Evolutionary conservation across 257 asterid species (phyloP).

Genomic region (Thymus quinquecostatus): DNA sequence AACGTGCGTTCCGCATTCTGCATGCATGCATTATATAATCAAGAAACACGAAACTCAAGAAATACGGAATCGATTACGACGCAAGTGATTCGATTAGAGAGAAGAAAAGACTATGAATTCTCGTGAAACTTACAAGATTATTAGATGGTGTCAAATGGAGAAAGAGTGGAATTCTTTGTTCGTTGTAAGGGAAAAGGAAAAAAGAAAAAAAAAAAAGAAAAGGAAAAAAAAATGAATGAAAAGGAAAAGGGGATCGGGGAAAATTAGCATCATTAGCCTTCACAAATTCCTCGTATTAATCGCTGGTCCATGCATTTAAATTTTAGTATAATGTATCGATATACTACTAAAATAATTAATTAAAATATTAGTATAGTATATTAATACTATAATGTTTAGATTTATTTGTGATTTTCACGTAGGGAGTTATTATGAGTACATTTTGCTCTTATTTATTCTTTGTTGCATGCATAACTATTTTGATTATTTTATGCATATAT

Average conservation of each 20-base stretch:
- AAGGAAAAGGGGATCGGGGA: slow-evolving; percentile 17
- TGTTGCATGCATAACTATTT: too few relatives aligned
- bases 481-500: too few relatives aligned
- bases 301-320: slow-evolving; percentile 38
- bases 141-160: slow-evolving; percentile 25
- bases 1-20: slow-evolving; percentile 10
- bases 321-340: slow-evolving; percentile 10
- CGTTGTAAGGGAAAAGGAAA: background rate
- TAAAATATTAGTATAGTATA: too few relatives aligned
- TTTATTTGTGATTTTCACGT: too few relatives aligned
- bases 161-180: slow-evolving; percentile 32
- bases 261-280: slow-evolving; percentile 33
- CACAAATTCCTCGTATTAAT: slow-evolving; percentile 50
- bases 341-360: too few relatives aligned
- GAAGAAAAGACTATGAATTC: background rate
- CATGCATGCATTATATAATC: slow-evolving; percentile 15
- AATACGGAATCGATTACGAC: background rate
- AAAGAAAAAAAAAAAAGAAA: background rate
- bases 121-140: slow-evolving; percentile 30
- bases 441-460: too few relatives aligned
- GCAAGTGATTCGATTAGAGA: background rate
- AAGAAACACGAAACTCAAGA: background rate
- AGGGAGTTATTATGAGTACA: too few relatives aligned
- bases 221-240: background rate
- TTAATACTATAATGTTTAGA: background rate